Evolutionary conservation across 345 rosid species (phyloP), one percentile per base, ranked within the genome.

Genomic region (Boechera stricta): DNA sequence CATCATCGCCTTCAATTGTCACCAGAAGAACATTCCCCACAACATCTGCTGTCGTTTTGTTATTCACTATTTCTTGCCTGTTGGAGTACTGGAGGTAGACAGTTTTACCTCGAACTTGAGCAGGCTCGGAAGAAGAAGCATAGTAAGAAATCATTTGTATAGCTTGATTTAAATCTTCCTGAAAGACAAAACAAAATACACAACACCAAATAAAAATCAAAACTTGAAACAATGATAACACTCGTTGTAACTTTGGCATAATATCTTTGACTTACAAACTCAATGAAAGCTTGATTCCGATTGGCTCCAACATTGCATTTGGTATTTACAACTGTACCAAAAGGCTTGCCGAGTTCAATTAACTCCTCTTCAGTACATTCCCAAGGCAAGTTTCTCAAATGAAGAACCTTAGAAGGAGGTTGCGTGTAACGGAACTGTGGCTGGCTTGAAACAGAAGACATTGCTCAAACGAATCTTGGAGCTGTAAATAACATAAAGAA

Each of bases 281-380:
- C 99, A 77, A 96, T 96, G 81, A 96, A 96, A 75, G 99, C 99
- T 80, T 96, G 99, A 63, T 96, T 96, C 13, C 88, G 85, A 82
- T 96, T 96, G 1, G 99, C 98, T 74, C 99, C 99, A 33, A 96
- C 99, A 82, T 96, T 96, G 83, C 99, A 96, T 77, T 96, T 96
- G 1, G 99, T 96, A 79, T 93, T 93, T 15, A 96, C 93, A 72
- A 93, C 99, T 62, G 87, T 82, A 31, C 99, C 99, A 82, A 96
- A 96, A 2, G 97, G 99, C 85, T 93, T 96, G 72, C 99, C 99
- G 35, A 96, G 91, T 76, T 96, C 97, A 67, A 96, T 77, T 63
- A 96, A 73, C 63, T 93, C 99, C 51, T 93, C 98, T 77, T 96
- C 99, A 10, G 97, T 86, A 82, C 99, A 96, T 74, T 93, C 99